phyloP scores from a whole-genome alignment of 2,329 filamentous ascomycete species.

The Fusarium dimerum region DNA sequence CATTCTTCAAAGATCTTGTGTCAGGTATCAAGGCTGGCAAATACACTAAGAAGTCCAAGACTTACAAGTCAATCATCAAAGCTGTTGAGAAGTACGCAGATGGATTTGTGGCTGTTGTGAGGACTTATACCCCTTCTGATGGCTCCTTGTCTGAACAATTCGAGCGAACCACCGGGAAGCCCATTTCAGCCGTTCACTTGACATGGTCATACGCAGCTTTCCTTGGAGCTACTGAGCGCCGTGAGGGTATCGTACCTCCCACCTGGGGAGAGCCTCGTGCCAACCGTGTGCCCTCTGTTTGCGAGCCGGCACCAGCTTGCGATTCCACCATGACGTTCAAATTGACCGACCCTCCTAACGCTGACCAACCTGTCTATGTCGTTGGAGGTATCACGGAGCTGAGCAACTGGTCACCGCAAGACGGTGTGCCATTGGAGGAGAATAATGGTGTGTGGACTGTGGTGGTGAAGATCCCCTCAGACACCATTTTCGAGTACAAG shows the following conservation, averaged over 20 bases:
- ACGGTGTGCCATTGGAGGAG: slow-evolving; percentile 52
- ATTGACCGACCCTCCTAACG: slow-evolving; percentile 13
- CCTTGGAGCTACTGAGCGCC: slow-evolving; percentile 57
- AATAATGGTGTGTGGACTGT: slow-evolving; percentile 56
- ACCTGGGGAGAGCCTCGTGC: slow-evolving; percentile 47
- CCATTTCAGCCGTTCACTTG: slow-evolving; percentile 64
- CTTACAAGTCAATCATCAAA: slow-evolving; percentile 8
- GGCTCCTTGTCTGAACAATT: slow-evolving; percentile 70
- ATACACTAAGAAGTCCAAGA: slow-evolving; percentile 9
- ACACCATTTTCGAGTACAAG: slow-evolving; percentile 59
- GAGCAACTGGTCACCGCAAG: slow-evolving; percentile 36
- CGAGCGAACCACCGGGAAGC: slow-evolving; percentile 48
- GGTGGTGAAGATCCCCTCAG: slow-evolving; percentile 52
- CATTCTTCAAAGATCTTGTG: slow-evolving; percentile 12
- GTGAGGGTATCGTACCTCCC: slow-evolving; percentile 52
- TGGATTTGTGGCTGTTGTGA: slow-evolving; percentile 45
- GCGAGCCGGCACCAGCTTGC: slow-evolving; percentile 25
- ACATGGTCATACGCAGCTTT: slow-evolving; percentile 74
- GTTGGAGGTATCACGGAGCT: slow-evolving; percentile 41
- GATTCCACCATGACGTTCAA: slow-evolving; percentile 25
- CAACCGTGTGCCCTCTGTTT: slow-evolving; percentile 19
- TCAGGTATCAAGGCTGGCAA: slow-evolving; percentile 11
- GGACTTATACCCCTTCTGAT: slow-evolving; percentile 59
- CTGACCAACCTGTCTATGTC: slow-evolving; percentile 20
- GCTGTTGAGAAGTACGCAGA: slow-evolving; percentile 14